Conservation (phyloP, 768 basidiomycete species). For the Phylloporus rhodoxanthus region DNA sequence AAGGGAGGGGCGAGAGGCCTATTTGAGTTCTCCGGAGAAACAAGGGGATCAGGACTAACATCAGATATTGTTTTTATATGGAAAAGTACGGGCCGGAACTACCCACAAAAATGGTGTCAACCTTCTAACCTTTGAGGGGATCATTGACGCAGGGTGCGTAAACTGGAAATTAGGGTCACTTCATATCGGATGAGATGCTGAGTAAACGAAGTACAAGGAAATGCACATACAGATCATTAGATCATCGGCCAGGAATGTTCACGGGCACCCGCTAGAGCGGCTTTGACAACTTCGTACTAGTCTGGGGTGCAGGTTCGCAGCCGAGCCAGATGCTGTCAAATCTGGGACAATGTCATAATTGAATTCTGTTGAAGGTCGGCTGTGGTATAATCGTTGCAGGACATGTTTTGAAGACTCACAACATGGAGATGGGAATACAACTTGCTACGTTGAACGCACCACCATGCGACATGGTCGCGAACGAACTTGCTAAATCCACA, state of each 20-base stretch:
- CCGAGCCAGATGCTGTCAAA: not conserved
- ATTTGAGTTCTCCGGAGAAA: not conserved
- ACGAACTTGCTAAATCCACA: not conserved
- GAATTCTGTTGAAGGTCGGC: not conserved
- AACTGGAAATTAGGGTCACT: not conserved
- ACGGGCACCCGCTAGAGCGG: not conserved
- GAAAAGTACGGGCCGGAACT: not conserved
- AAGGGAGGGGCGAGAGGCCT: not conserved
- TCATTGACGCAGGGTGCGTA: not conserved
- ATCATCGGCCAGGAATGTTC: not conserved
- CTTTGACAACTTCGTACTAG: not conserved
- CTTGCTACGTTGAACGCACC: not conserved
- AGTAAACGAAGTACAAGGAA: not conserved
- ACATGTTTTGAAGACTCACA: not conserved
- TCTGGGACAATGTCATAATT: not conserved
- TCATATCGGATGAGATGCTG: not conserved
- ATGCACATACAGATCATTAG: not conserved
- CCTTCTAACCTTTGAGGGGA: not conserved
- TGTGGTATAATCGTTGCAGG: not conserved
- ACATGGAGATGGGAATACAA: not conserved
- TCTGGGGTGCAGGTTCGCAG: not conserved
- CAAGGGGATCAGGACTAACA: not conserved
- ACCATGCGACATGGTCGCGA: not conserved
- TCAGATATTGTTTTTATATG: not conserved
- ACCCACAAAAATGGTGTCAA: not conserved